phyloP scores from a whole-genome alignment of 345 rosid species.

The Citrus mangshanensis region DNA sequence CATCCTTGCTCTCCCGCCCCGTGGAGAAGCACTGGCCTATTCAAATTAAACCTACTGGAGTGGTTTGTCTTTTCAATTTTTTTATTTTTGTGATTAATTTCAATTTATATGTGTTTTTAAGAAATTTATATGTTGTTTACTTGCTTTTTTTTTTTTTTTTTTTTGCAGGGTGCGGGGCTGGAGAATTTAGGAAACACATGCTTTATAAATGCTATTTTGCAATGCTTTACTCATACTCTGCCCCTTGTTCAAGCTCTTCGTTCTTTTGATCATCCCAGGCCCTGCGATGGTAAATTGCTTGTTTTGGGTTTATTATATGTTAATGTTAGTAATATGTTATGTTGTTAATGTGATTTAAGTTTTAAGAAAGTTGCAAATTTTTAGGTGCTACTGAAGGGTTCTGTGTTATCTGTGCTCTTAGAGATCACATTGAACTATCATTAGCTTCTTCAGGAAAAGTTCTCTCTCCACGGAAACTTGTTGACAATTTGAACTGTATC shows the following conservation, averaged over 20 bases:
- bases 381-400: slow-evolving; percentile 55
- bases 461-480: slow-evolving; percentile 44
- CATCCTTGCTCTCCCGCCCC: neutral
- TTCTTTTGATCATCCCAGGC: slow-evolving; percentile 31
- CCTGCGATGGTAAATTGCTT: slow-evolving; percentile 40
- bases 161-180: slow-evolving; percentile 81
- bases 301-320: neutral
- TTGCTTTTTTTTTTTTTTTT: neutral
- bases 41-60: slow-evolving; percentile 9
- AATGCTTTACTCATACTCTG: slow-evolving; percentile 88
- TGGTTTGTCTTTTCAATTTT: slow-evolving; percentile 8
- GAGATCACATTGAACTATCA: slow-evolving; percentile 49
- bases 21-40: neutral
- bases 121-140: neutral
- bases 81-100: neutral
- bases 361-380: slow-evolving; percentile 5
- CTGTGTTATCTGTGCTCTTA: slow-evolving; percentile 54
- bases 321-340: neutral
- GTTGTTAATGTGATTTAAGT: slow-evolving; percentile 8
- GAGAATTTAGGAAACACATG: slow-evolving; percentile 79
- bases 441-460: slow-evolving; percentile 41
- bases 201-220: slow-evolving; percentile 78
- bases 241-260: slow-evolving; percentile 58
- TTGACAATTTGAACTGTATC: slow-evolving; percentile 70
- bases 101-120: neutral